Conservation (phyloP, 2,329 filamentous ascomycete genomes). For the Proliferodiscus dingleyae region DNA sequence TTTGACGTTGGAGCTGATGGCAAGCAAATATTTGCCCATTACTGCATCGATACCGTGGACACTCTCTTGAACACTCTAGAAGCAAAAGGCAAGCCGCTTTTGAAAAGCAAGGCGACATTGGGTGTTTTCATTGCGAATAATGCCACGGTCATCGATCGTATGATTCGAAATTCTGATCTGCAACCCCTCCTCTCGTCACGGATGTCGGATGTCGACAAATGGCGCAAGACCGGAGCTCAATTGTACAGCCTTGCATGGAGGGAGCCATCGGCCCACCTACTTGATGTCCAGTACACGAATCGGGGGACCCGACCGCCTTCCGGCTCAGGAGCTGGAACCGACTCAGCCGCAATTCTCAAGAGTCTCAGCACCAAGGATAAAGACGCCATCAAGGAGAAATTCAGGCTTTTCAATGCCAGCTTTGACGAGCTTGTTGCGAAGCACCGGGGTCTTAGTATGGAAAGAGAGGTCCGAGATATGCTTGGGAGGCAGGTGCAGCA, state of each 20-base stretch:
- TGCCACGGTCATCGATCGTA: slow-evolving; percentile 76
- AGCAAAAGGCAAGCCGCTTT: slow-evolving; percentile 63
- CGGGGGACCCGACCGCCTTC: slow-evolving; percentile 65
- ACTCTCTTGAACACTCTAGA: slow-evolving; percentile 71
- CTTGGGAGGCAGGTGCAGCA: slow-evolving; percentile 81
- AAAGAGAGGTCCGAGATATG: slow-evolving; percentile 77
- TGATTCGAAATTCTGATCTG: slow-evolving; percentile 77
- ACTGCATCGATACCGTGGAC: slow-evolving; percentile 85
- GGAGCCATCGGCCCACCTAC: slow-evolving; percentile 76
- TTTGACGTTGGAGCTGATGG: slow-evolving; percentile 90
- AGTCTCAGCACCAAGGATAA: slow-evolving; percentile 83
- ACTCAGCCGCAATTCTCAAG: slow-evolving; percentile 81
- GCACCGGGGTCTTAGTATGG: slow-evolving; percentile 84
- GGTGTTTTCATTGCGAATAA: slow-evolving; percentile 92
- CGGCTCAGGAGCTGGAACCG: slow-evolving; percentile 56
- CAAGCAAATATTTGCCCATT: slow-evolving; percentile 81
- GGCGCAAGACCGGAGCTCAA: slow-evolving; percentile 80
- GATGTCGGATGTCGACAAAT: slow-evolving; percentile 66
- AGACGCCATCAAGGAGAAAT: slow-evolving; percentile 95
- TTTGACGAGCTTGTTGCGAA: slow-evolving; percentile 85
- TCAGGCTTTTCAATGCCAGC: slow-evolving; percentile 79
- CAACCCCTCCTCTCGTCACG: slow-evolving; percentile 63
- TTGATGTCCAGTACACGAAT: slow-evolving; percentile 90
- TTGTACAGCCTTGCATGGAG: slow-evolving; percentile 85
- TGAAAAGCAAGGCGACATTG: slow-evolving; percentile 72